These are phyloP conservation scores for Musa acuminata DNA, from an alignment of 176 grass and related monocot genomes.

Conservation along the genomic window DNA sequence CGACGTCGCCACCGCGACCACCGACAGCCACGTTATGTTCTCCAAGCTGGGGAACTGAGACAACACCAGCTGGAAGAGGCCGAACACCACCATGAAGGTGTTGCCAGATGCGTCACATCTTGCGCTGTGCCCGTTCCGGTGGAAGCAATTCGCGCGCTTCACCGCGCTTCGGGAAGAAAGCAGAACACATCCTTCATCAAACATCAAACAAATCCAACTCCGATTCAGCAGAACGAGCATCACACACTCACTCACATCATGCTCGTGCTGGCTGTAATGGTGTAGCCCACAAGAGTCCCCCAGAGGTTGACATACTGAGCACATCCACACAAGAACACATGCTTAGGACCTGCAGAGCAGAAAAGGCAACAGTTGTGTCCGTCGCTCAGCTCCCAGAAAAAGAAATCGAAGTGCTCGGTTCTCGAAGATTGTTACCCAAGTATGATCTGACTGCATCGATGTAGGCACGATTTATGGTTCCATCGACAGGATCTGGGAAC, in stretches of 20 bases:
- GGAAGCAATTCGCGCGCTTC: conserved; percentile 81
- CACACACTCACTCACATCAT: conserved; percentile 53
- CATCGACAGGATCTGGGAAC: conserved; percentile 65
- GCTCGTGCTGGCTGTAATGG: conserved; percentile 88
- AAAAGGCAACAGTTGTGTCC: too few relatives aligned
- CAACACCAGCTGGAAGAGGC: conserved; percentile 64
- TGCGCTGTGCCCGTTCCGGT: conserved; percentile 34
- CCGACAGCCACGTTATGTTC: conserved; percentile 96
- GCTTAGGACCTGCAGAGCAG: conserved; percentile 38
- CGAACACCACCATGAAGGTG: conserved; percentile 86
- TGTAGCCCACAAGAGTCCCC: conserved; percentile 95
- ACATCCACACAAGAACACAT: conserved; percentile 67
- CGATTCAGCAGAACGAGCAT: too few relatives aligned
- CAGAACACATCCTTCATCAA: too few relatives aligned
- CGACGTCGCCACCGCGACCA: conserved; percentile 77
- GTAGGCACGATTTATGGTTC: conserved; percentile 57
- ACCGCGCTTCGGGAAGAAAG: conserved; percentile 44
- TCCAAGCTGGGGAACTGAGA: conserved; percentile 80
- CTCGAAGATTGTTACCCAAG: conserved; percentile 37
- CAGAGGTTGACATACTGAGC: conserved; percentile 94
- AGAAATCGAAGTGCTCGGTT: too few relatives aligned
- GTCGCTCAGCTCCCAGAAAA: not conserved
- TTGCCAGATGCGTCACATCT: conserved; percentile 50
- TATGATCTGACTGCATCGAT: conserved; percentile 82
- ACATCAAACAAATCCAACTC: not conserved